A percentile compares a stretch with the other conserved stretches of the same genome.
Evolutionary conservation across 345 rosid species (phyloP).

Genomic region (Hibiscus syriacus): DNA sequence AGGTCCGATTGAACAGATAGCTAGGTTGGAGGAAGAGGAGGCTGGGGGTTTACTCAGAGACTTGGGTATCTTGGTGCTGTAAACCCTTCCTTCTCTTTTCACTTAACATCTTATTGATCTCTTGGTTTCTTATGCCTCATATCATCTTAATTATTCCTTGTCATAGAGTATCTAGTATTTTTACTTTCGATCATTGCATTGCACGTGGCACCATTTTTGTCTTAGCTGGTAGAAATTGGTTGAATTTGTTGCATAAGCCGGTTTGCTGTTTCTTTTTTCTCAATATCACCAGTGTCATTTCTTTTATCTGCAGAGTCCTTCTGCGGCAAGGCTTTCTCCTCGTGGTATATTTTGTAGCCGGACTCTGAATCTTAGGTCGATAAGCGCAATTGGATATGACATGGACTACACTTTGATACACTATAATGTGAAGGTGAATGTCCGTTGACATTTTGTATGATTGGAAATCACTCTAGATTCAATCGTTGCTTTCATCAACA

Average conservation of each 20-base stretch:
- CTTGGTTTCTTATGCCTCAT: too few species aligned
- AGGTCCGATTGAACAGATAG: conserved; percentile 93
- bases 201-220: too few species aligned
- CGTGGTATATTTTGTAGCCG: conserved; percentile 95
- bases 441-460: neutral
- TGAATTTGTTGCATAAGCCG: neutral
- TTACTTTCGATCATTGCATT: too few species aligned
- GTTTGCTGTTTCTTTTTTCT: neutral
- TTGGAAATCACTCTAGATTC: neutral
- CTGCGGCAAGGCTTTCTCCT: conserved; percentile 67
- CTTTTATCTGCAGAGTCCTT: conserved; percentile 63
- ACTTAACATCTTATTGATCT: neutral
- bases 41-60: conserved; percentile 63
- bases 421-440: conserved; percentile 74
- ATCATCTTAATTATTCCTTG: too few species aligned
- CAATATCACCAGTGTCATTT: conserved; percentile 9
- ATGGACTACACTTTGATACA: conserved; percentile 99
- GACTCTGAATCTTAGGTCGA: conserved; percentile 85
- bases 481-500: neutral
- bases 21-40: conserved; percentile 61
- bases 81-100: conserved; percentile 10
- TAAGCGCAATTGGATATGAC: conserved; percentile 93
- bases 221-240: neutral
- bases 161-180: too few species aligned
- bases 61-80: conserved; percentile 69